phyloP scores from a whole-genome alignment of 2,329 filamentous ascomycete genomes.

The Botrytis tulipae region DNA sequence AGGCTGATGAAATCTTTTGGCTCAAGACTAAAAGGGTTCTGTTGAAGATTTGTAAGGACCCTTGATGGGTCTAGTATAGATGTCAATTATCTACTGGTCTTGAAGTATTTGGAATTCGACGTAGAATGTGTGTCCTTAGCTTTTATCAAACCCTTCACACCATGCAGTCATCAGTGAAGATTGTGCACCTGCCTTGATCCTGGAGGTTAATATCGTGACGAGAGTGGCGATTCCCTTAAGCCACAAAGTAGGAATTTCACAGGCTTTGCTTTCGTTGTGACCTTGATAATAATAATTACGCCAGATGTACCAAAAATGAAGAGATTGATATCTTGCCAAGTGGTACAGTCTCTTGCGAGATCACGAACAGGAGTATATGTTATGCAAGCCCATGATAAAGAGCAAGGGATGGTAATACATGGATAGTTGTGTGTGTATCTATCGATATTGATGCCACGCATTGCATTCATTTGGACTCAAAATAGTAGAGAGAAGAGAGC shows the following conservation, averaged over 20 bases:
- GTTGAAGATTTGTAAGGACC: background rate
- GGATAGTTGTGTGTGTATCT: background rate
- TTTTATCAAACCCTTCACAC: too few species aligned
- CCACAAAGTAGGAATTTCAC: background rate
- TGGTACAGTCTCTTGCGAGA: background rate
- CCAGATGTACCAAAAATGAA: too few species aligned
- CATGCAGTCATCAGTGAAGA: background rate
- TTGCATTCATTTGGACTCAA: background rate
- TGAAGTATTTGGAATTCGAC: background rate
- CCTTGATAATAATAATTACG: background rate
- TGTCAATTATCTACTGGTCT: background rate
- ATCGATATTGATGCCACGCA: background rate
- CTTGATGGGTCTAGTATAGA: background rate
- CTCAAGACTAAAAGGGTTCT: background rate
- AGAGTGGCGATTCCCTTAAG: background rate
- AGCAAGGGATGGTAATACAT: background rate
- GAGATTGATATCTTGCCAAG: background rate
- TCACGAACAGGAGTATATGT: too few species aligned
- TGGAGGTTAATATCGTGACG: background rate
- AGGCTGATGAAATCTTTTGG: background rate
- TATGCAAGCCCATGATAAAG: background rate
- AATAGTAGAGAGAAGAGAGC: background rate
- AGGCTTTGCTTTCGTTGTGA: background rate
- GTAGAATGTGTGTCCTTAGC: background rate
- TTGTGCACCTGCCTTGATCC: background rate